These are phyloP conservation scores for Penicillium sp. DNA, from an alignment of 2,329 filamentous ascomycete species.

Conservation along the genomic window DNA sequence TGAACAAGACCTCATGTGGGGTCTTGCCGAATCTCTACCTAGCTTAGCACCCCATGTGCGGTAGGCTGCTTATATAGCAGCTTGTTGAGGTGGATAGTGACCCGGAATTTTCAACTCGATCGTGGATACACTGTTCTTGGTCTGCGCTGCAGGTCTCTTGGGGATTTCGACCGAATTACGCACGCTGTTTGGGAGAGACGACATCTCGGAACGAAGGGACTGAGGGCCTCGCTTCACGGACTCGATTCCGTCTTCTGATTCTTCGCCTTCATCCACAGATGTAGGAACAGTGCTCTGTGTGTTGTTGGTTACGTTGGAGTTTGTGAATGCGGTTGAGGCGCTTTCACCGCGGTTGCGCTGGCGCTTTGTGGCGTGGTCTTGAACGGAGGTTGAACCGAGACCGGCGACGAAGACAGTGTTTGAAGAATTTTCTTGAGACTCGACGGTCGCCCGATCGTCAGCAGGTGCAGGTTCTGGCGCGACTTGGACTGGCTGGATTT, in stretches of 20 bases:
- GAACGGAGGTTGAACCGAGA: slow-evolving; percentile 19
- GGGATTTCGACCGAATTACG: slow-evolving; percentile 2
- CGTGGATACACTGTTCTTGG: slow-evolving; percentile 36
- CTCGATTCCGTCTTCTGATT: slow-evolving; percentile 19
- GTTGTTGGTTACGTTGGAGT: slow-evolving; percentile 38
- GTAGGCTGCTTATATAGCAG: slow-evolving; percentile 29
- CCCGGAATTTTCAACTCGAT: slow-evolving; percentile 44
- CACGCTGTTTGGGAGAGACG: slow-evolving; percentile 14
- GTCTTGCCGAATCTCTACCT: neutral
- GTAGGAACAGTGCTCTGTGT: slow-evolving; percentile 41
- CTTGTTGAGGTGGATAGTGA: slow-evolving; percentile 39
- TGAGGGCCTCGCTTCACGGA: slow-evolving; percentile 6
- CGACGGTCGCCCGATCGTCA: slow-evolving; percentile 9
- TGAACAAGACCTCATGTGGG: neutral
- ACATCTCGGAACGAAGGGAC: slow-evolving; percentile 6
- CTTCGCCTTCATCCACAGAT: slow-evolving; percentile 34
- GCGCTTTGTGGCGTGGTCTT: slow-evolving; percentile 17
- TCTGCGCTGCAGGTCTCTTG: slow-evolving; percentile 23
- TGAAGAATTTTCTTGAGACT: slow-evolving; percentile 14
- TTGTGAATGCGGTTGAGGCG: slow-evolving; percentile 40
- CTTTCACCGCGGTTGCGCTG: slow-evolving; percentile 35
- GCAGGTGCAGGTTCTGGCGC: neutral
- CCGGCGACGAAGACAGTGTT: slow-evolving; percentile 26
- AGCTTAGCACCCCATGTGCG: neutral
- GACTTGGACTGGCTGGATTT: neutral